A percentile compares a stretch with the other conserved stretches of the same genome.
phyloP scores from a whole-genome alignment of 2,329 filamentous ascomycete species.

The Cryphonectria radicalis region DNA sequence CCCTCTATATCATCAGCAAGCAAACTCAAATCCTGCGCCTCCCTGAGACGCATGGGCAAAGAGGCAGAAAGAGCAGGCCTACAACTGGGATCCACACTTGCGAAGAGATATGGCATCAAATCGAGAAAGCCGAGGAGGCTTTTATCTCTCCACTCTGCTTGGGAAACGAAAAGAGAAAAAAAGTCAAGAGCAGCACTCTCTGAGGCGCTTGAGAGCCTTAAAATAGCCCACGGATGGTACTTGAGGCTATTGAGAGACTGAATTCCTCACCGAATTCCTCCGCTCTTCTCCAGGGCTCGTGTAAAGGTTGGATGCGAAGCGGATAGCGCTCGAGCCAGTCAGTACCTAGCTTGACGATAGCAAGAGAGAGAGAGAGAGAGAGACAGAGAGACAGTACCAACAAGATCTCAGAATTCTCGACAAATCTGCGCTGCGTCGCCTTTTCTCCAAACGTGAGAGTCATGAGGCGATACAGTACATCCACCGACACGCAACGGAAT shows the following conservation, averaged over 20 bases:
- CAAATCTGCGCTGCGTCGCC: conserved; percentile 45
- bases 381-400: conserved; percentile 30
- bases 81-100: conserved; percentile 15
- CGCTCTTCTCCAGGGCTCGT: conserved; percentile 46
- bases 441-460: conserved; percentile 42
- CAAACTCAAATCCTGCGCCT: conserved; percentile 9
- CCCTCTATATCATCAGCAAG: conserved; percentile 13
- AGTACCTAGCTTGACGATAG: conserved; percentile 76
- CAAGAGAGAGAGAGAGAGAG: conserved; percentile 52
- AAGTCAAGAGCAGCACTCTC: conserved; percentile 29
- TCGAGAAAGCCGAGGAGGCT: conserved; percentile 2
- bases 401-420: conserved; percentile 40
- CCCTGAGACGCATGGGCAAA: conserved; percentile 14
- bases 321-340: conserved; percentile 60
- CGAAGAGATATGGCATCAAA: conserved; percentile 18
- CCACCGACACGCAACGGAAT: conserved; percentile 17
- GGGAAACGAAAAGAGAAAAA: background rate
- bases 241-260: conserved; percentile 22
- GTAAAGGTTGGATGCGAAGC: conserved; percentile 50
- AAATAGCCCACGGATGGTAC: conserved; percentile 42
- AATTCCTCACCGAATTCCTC: conserved; percentile 20
- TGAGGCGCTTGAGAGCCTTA: conserved; percentile 38
- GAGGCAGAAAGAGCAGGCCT: conserved; percentile 23
- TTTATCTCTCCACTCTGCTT: background rate
- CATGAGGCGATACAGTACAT: conserved; percentile 22